These are phyloP conservation scores for Simplicillium aogashimaense DNA, from an alignment of 2,329 filamentous ascomycete genomes.

Conservation along the genomic window DNA sequence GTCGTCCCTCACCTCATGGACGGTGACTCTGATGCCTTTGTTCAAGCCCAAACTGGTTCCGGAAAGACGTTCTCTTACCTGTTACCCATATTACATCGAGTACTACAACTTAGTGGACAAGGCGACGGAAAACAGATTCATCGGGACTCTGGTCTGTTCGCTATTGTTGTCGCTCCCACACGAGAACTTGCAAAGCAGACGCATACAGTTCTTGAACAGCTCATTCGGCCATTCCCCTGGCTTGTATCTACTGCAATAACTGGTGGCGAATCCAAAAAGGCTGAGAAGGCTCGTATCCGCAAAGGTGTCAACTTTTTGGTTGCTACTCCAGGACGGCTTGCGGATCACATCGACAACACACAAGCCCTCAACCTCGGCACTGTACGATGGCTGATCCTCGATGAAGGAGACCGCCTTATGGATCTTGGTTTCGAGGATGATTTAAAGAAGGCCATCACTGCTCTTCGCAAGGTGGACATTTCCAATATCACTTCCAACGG, in stretches of 20 bases:
- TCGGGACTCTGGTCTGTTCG: conserved; percentile 82
- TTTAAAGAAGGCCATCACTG: conserved; percentile 74
- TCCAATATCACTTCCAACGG: conserved; percentile 50
- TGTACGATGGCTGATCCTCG: conserved; percentile 86
- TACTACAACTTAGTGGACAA: conserved; percentile 63
- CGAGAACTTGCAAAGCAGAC: conserved; percentile 94
- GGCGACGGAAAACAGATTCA: conserved; percentile 51
- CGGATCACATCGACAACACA: conserved; percentile 88
- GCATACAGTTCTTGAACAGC: conserved; percentile 70
- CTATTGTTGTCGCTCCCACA: conserved; percentile 87
- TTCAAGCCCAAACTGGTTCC: conserved; percentile 94
- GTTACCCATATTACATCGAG: conserved; percentile 79
- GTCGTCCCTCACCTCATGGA: conserved; percentile 72
- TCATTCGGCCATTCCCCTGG: conserved; percentile 87
- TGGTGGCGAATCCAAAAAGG: conserved; percentile 59
- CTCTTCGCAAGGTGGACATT: conserved; percentile 57
- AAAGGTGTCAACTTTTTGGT: conserved; percentile 96
- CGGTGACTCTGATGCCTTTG: conserved; percentile 81
- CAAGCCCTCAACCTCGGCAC: conserved; percentile 79
- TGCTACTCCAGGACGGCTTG: conserved; percentile 83
- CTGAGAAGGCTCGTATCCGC: conserved; percentile 84
- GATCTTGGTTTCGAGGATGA: conserved; percentile 96
- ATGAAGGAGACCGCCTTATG: conserved; percentile 97
- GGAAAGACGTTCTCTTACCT: conserved; percentile 97
- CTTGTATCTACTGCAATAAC: conserved; percentile 81